Evolutionary conservation across 331 rosid species (phyloP).

Genomic region (Malus hybrid): DNA sequence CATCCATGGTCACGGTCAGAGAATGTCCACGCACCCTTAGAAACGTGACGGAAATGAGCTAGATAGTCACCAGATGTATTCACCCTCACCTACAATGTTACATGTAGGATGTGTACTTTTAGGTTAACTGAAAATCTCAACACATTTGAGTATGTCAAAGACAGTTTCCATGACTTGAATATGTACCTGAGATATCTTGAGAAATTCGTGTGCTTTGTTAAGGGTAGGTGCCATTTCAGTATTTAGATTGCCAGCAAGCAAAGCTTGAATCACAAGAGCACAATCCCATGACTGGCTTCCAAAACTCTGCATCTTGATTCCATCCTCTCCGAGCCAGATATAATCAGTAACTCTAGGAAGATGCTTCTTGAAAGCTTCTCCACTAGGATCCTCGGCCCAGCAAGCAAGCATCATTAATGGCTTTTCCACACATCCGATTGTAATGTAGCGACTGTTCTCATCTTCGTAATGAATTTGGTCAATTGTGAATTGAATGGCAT

Average conservation of each 20-base stretch:
- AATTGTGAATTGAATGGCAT: conserved; percentile 13
- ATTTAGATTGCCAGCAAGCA: conserved; percentile 42
- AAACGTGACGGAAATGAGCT: conserved; percentile 61
- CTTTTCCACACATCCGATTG: conserved; percentile 24
- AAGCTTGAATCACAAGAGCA: conserved; percentile 56
- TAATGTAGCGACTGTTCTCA: conserved; percentile 23
- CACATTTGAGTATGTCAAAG: not conserved
- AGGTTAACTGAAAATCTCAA: not conserved
- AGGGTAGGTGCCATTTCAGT: conserved; percentile 37
- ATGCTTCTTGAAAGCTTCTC: conserved; percentile 50
- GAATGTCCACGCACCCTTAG: conserved; percentile 81
- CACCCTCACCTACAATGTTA: conserved; percentile 22
- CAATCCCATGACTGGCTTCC: conserved; percentile 79
- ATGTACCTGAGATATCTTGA: conserved; percentile 57
- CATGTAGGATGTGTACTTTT: not conserved
- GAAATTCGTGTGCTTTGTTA: conserved; percentile 52
- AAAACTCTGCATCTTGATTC: conserved; percentile 57
- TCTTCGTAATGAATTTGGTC: conserved; percentile 26
- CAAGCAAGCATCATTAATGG: conserved; percentile 33
- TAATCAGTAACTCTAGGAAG: conserved; percentile 59
- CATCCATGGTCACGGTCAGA: conserved; percentile 84
- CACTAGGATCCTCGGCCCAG: conserved; percentile 27
- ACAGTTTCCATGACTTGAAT: not conserved
- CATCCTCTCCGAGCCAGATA: conserved; percentile 68
- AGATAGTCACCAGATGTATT: conserved; percentile 48